Conservation (phyloP, 139 green algal species). For the Chlamydomonas sphaeroides region DNA sequence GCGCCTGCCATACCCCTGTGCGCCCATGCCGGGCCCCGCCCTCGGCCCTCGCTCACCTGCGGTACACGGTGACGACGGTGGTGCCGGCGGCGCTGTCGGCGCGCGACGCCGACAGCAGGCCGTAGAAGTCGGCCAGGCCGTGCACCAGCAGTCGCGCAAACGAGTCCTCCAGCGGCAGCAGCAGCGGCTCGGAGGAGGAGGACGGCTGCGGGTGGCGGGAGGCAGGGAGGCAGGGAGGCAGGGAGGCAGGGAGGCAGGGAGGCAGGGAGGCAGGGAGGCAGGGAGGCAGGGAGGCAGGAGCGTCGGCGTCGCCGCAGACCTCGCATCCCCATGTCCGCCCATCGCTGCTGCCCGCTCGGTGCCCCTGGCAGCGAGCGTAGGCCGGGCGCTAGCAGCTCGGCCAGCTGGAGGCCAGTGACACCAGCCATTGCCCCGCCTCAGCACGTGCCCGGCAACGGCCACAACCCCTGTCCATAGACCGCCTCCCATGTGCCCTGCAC, state of each 20-base stretch:
- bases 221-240: neutral
- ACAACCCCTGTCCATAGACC: too few species aligned
- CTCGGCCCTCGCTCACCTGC: neutral
- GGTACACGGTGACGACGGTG: neutral
- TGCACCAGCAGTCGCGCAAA: constrained; percentile 57
- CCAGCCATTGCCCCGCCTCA: too few species aligned
- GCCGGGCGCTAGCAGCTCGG: too few species aligned
- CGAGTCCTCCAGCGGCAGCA: constrained; percentile 34
- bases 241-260: neutral
- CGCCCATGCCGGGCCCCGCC: neutral
- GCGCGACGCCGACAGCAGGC: constrained; percentile 38
- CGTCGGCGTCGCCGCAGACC: too few species aligned
- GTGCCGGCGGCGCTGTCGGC: neutral
- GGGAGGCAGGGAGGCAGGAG: neutral
- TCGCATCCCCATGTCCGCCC: too few species aligned
- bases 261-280: neutral
- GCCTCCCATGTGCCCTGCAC: too few species aligned
- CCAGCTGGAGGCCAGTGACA: too few species aligned
- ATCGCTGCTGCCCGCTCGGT: too few species aligned
- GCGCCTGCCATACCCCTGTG: neutral
- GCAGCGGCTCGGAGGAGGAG: constrained; percentile 2
- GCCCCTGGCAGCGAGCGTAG: too few species aligned
- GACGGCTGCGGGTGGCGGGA: neutral
- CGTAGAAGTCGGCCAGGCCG: constrained; percentile 64
- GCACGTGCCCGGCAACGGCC: too few species aligned